Percentiles rank a stretch among this genome's conserved stretches.
Conservation (phyloP, 495 filamentous ascomycete genomes). For the Podospora comata region DNA sequence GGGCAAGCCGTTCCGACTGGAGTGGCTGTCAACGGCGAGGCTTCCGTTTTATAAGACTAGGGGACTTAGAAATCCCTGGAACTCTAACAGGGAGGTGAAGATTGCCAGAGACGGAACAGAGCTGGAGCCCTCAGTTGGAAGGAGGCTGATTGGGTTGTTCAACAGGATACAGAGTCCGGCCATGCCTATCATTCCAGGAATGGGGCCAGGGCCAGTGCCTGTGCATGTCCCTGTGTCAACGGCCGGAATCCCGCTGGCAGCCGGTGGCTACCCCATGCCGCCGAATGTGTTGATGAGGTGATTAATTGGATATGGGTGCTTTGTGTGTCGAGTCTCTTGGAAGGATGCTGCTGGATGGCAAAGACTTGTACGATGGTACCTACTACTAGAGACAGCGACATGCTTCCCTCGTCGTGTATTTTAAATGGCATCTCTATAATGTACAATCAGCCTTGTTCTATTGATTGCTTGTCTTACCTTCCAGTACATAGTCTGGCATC, state of each 20-base stretch:
- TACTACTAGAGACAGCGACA: neutral
- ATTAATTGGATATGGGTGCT: neutral
- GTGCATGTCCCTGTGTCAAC: slow-evolving; percentile 5
- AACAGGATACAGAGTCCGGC: slow-evolving; percentile 52
- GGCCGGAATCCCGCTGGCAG: neutral
- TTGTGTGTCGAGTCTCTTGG: neutral
- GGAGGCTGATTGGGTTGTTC: slow-evolving; percentile 74
- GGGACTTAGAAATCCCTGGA: slow-evolving; percentile 93
- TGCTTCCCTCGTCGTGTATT: neutral
- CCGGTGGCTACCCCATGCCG: slow-evolving; percentile 16
- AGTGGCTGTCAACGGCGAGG: slow-evolving; percentile 84
- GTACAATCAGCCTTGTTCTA: no score
- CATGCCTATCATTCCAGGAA: slow-evolving; percentile 22
- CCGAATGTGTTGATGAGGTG: neutral
- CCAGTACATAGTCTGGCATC: no score
- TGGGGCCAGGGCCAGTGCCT: slow-evolving; percentile 5
- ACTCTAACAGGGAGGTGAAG: slow-evolving; percentile 92
- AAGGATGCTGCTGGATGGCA: neutral
- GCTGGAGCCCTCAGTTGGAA: slow-evolving; percentile 79
- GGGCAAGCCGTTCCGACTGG: slow-evolving; percentile 88
- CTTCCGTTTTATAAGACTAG: slow-evolving; percentile 90
- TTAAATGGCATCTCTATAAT: neutral
- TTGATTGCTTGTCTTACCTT: no score
- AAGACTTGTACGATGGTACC: neutral
- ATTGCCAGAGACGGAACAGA: slow-evolving; percentile 96